Evolutionary conservation across 768 basidiomycete species (phyloP).

Genomic region (Collybia nuda): DNA sequence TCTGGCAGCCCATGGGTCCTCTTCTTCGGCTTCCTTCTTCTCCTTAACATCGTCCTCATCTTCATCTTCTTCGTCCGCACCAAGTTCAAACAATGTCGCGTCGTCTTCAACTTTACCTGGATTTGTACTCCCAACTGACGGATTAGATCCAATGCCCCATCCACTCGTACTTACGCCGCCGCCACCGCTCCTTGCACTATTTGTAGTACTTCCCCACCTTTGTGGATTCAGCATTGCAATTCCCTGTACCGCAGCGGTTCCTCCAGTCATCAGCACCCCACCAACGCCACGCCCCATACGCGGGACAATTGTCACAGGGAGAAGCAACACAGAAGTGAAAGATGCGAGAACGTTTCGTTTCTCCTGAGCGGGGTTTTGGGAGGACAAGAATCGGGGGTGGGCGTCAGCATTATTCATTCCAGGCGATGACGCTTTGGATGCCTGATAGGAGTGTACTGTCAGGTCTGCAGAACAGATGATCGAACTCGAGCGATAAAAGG

Average conservation of each 20-base stretch:
- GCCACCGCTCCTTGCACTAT: constrained; percentile 8
- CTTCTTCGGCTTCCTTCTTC: constrained; percentile 30
- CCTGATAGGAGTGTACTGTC: constrained; percentile 2
- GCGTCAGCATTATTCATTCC: constrained; percentile 4
- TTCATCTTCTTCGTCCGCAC: constrained; percentile 36
- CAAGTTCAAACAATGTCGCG: constrained; percentile 52
- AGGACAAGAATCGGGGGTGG: constrained; percentile 68
- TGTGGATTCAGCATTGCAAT: too few relatives aligned
- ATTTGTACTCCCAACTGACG: constrained; percentile 13
- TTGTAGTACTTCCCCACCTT: constrained; percentile 65
- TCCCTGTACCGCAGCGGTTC: too few relatives aligned
- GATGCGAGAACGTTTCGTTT: too few relatives aligned
- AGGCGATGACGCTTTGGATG: constrained; percentile 6
- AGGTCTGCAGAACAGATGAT: neutral
- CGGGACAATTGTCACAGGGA: too few relatives aligned
- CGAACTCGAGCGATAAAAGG: constrained; percentile 1
- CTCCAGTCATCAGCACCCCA: too few relatives aligned
- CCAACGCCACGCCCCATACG: too few relatives aligned
- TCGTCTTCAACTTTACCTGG: constrained; percentile 29
- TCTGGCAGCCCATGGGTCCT: constrained; percentile 10
- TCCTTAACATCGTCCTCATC: constrained; percentile 9
- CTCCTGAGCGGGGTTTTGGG: too few relatives aligned
- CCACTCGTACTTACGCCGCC: constrained; percentile 18
- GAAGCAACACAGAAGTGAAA: too few relatives aligned
- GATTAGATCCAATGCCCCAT: constrained; percentile 20